Conservation (phyloP, 306 rosid species). For the Corylus avellana region DNA sequence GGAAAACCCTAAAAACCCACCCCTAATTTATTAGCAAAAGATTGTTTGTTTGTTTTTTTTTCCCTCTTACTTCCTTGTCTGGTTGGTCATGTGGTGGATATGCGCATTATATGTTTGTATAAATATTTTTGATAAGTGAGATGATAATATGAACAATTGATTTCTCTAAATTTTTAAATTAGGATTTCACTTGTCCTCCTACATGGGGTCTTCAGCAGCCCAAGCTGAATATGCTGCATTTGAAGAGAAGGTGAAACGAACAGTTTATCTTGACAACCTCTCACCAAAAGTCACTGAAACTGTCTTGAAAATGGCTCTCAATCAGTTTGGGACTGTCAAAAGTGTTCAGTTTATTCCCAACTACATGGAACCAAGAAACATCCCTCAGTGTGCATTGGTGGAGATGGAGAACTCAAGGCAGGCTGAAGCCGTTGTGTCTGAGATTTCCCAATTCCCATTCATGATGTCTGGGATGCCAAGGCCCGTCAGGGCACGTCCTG, state of each 20-base stretch:
- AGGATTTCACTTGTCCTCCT: slow-evolving; percentile 28
- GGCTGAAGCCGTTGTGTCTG: slow-evolving; percentile 45
- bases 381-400: slow-evolving; percentile 59
- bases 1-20: no score
- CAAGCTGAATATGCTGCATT: slow-evolving; percentile 56
- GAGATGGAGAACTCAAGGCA: slow-evolving; percentile 64
- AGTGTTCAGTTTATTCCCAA: slow-evolving; percentile 69
- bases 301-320: slow-evolving; percentile 62
- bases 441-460: slow-evolving; percentile 48
- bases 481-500: slow-evolving; percentile 64
- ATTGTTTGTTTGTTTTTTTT: background rate
- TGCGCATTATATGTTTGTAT: background rate
- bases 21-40: no score
- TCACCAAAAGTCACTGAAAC: slow-evolving; percentile 79
- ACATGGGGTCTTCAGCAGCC: slow-evolving; percentile 50
- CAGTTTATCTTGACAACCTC: slow-evolving; percentile 70
- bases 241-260: slow-evolving; percentile 60
- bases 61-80: background rate
- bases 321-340: slow-evolving; percentile 67
- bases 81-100: background rate
- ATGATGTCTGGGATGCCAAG: slow-evolving; percentile 94
- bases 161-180: background rate
- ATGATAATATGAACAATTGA: background rate
- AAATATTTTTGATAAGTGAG: background rate
- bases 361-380: slow-evolving; percentile 48